Evolutionary conservation across 2,329 filamentous ascomycete species (phyloP).

Genomic region (Exophiala spinifera): DNA sequence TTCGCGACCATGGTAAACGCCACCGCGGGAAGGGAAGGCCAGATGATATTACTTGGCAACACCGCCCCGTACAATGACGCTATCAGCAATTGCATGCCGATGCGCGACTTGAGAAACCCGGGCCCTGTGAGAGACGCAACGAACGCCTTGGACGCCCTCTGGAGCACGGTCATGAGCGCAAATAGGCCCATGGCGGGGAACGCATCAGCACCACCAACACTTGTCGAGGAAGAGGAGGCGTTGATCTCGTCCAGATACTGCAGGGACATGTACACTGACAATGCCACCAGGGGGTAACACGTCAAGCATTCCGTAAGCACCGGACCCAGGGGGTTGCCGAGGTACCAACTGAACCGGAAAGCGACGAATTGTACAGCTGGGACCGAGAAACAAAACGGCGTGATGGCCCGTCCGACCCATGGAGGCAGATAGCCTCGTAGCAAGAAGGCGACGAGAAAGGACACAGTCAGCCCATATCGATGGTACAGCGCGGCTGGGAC

Average conservation of each 20-base stretch:
- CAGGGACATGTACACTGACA: conserved; percentile 63
- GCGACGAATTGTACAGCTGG: conserved; percentile 70
- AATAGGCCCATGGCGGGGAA: conserved; percentile 65
- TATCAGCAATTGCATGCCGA: conserved; percentile 68
- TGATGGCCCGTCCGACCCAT: conserved; percentile 51
- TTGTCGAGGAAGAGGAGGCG: too few relatives aligned
- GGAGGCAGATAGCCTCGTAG: conserved; percentile 51
- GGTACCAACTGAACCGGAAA: conserved; percentile 60
- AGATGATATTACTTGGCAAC: conserved; percentile 65
- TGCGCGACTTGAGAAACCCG: conserved; percentile 63
- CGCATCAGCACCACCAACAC: too few relatives aligned
- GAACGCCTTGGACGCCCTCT: conserved; percentile 41
- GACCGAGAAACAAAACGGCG: conserved; percentile 71
- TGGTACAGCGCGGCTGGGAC: conserved; percentile 76
- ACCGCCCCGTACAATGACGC: conserved; percentile 63
- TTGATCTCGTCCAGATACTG: conserved; percentile 57
- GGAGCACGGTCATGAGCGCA: conserved; percentile 55
- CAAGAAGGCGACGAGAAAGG: conserved; percentile 70
- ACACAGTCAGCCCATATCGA: conserved; percentile 60
- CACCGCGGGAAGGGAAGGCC: conserved; percentile 68
- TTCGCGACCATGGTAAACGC: conserved; percentile 64
- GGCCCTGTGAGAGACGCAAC: conserved; percentile 57
- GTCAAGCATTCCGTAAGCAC: conserved; percentile 70
- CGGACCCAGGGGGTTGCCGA: conserved; percentile 72
- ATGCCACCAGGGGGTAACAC: conserved; percentile 64